Evolutionary conservation across 2,329 filamentous ascomycete species (phyloP), one percentile per base, ranked within the genome.

Genomic region (Cadophora gregata): DNA sequence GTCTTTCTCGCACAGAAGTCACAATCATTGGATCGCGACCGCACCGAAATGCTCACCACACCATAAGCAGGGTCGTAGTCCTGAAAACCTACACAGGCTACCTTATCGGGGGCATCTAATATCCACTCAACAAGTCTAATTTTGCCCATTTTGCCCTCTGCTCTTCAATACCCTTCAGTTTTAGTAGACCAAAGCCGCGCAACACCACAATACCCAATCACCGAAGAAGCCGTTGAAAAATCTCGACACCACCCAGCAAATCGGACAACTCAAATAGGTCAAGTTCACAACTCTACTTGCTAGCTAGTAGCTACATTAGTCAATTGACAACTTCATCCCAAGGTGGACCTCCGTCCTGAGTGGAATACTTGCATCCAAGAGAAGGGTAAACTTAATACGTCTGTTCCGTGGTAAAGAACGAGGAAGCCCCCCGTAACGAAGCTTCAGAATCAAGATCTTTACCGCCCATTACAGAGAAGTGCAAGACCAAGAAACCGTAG

Each of bases 151-250:
- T 51, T 62, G 19, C 31, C 59, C 45, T 33, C 10, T 6, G 6
- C 19, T 64, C 53, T 48, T 47, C 19, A 21, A 65, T 65, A 50
- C 65, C 60, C 45, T 14, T 24, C 27, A 25, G 38, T 33, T 33
- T 25, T 27, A 27, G 10, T 47, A 48, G 24, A 48, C 42, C 25
- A 21, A 62, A 38, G 45, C 47, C 47, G 47, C 63, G n/a, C 61
- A 48, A 47, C 24, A 19, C 33, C 31, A 10, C 27, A n/a, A 31
- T 48, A 45, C 33, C 31, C 24, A 62, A 69, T 67, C 55, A 61
- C 67, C 65, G 67, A 67, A 67, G 64, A 65, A 61, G 64, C 64
- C 67, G 67, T 63, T 38, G 38, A 59, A 16, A n/a, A 21, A 61
- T 12, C 21, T n/a, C 51, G 24, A 61, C 33, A 50, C 38, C 31